Percentiles rank a stretch among this genome's conserved stretches.
Evolutionary conservation across 1,139 yeast species (phyloP).

Genomic region (Debaryomyces robertsiae): DNA sequence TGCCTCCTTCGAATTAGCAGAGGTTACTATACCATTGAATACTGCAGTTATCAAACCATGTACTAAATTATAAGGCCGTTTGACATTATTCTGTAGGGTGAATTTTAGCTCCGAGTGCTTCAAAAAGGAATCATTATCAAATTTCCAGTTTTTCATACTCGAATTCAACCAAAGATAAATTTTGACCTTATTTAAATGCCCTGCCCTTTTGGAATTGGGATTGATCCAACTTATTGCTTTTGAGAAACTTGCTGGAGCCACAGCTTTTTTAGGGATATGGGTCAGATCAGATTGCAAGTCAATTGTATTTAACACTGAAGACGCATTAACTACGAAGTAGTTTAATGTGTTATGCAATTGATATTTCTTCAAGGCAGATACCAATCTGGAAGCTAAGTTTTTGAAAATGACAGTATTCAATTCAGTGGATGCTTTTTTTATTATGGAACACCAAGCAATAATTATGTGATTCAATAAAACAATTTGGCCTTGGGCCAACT

Average conservation of each 20-base stretch:
- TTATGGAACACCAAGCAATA: slow-evolving; percentile 13
- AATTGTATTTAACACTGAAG: slow-evolving; percentile 2
- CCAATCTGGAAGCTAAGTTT: slow-evolving; percentile 2
- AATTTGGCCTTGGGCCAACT: not conserved
- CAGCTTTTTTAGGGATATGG: not conserved
- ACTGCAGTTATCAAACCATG: slow-evolving; percentile 25
- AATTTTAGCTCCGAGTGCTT: slow-evolving; percentile 17
- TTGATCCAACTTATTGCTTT: slow-evolving; percentile 10
- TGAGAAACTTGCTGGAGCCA: slow-evolving; percentile 1
- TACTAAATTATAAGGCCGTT: slow-evolving; percentile 17
- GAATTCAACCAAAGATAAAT: slow-evolving; percentile 35
- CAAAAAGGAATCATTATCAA: slow-evolving; percentile 19
- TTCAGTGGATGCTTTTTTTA: slow-evolving; percentile 6
- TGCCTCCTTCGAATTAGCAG: slow-evolving; percentile 19
- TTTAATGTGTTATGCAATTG: slow-evolving; percentile 1
- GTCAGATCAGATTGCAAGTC: slow-evolving; percentile 4
- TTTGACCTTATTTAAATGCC: slow-evolving; percentile 21
- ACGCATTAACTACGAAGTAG: slow-evolving; percentile 3
- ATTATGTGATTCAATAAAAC: slow-evolving; percentile 11
- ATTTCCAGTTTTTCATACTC: slow-evolving; percentile 29
- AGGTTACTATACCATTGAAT: slow-evolving; percentile 24
- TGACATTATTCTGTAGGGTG: slow-evolving; percentile 17
- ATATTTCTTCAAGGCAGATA: slow-evolving; percentile 1
- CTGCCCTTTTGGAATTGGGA: slow-evolving; percentile 10
- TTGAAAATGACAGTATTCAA: slow-evolving; percentile 8